Evolutionary conservation across 441 rosid species (phyloP), one percentile per base, ranked within the genome.

Genomic region (Jatropha podagrica): DNA sequence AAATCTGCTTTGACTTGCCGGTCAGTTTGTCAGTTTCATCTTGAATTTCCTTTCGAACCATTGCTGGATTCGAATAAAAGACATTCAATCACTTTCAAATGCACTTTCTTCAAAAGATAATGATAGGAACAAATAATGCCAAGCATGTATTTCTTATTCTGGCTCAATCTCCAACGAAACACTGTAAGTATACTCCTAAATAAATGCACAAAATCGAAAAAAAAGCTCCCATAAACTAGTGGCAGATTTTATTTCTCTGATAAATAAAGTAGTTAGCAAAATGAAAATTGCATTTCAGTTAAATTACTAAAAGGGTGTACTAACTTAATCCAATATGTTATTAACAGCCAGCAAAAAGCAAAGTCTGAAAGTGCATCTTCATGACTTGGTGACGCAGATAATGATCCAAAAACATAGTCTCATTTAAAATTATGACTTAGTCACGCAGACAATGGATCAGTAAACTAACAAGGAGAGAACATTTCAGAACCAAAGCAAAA

Each of bases 1-100:
- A 94, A 51, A 94, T 89, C 75, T 91, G 97, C 74, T 88, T 92
- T 48, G 88, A 72, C 76, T 83, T 90, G 80, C 98, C 96, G 40
- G 92, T 94, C 75, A 88, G 75, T 80, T 88, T 84, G 75, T 94
- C 96, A 75, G 98, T 94, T 83, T 94, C 98, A 77, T 92, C 93
- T 70, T 86, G 88, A 83, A 94, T 94, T 87, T 91, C 98, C 78
- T 88, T 85, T 46, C 92, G 84, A 63, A 92, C 96, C 81, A 80
- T 9, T 40, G 91, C 97, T 94, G 83, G 88, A 80, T 51, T 78
- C 76, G 41, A 56, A 81, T 65, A 69, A 38, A 71, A 46, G 17
- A 14, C 42, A 15, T 27, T 52, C 41, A 76, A 56, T 51, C 40
- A 41, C 6, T 54, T 18, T 13, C 1, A 59, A 64, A 73, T 73